Evolutionary conservation across 2,329 filamentous ascomycete genomes (phyloP), one percentile per base, ranked within the genome.

Genomic region (Pleoardoris graminearum): DNA sequence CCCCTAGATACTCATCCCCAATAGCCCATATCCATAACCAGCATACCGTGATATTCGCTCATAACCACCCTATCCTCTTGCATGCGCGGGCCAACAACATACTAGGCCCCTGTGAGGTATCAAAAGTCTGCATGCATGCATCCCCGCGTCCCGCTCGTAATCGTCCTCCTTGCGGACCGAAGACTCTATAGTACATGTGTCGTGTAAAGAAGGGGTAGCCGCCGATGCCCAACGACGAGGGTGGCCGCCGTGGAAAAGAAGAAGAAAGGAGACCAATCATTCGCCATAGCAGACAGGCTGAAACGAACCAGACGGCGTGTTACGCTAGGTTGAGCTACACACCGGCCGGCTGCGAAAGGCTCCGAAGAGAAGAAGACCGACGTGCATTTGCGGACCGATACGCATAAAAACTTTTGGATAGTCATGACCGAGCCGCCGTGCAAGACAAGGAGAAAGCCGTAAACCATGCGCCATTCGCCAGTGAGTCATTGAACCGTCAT

Each of bases 391-490:
- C 61, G 61, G 14, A 25, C 61, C 55, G 62, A 54, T 62, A 59
- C 48, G 37, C 8, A 51, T 7, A 38, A 43, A 68, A 70, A 72
- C 67, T 70, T 54, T 73, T 73, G 71, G 33, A n/a, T 36, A 70
- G 61, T 69, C 67, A 58, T 69, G 56, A 69, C 62, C 63, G 51
- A 44, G 68, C 67, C 67, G 58, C 65, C 65, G 62, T 47, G 60
- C 54, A 57, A 62, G 49, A n/a, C n/a, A n/a, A 61, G 51, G 36
- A 45, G 53, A 46, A 51, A 64, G 64, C 57, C 62, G 55, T 66
- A 46, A 67, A 58, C 63, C 66, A 58, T 70, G 57, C 69, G 69
- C 69, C 70, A 64, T 72, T 72, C 69, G 69, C 69, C 70, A 49
- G 65, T 60, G 11, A 35, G 54, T 63, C 62, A 63, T 65, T 48